Evolutionary conservation across 129 eudicot species (phyloP).

Genomic region (Chrysanthemum lavandulifolium): DNA sequence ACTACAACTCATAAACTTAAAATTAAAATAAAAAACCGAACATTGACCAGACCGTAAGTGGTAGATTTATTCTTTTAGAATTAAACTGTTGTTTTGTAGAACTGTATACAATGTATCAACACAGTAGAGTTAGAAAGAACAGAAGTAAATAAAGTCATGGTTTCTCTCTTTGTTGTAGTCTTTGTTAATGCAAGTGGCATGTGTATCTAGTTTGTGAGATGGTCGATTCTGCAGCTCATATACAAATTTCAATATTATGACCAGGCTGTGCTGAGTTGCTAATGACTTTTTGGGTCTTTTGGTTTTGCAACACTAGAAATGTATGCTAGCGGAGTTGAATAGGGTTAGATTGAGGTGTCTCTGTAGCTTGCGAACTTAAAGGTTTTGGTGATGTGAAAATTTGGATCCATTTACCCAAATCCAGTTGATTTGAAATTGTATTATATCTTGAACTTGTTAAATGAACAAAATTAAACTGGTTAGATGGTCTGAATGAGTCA

Average conservation of each 20-base stretch:
- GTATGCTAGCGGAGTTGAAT: too few relatives aligned
- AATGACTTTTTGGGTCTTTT: not conserved
- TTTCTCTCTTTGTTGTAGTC: not conserved
- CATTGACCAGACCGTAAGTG: slow-evolving; percentile 42
- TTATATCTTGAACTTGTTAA: too few relatives aligned
- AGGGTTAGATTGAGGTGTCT: too few relatives aligned
- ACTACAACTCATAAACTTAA: slow-evolving; percentile 55
- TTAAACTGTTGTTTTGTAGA: slow-evolving; percentile 26
- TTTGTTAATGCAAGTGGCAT: not conserved
- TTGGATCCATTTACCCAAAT: too few relatives aligned
- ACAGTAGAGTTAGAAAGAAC: slow-evolving; percentile 9
- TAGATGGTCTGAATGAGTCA: too few relatives aligned
- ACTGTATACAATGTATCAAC: slow-evolving; percentile 22
- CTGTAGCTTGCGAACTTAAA: too few relatives aligned
- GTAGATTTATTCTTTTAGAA: slow-evolving; percentile 26
- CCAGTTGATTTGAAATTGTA: too few relatives aligned
- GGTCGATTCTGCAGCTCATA: not conserved
- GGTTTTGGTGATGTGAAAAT: too few relatives aligned
- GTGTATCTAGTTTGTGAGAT: not conserved
- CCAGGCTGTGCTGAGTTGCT: not conserved
- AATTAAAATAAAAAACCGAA: slow-evolving; percentile 67
- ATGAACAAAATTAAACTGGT: too few relatives aligned
- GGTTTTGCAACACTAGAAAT: too few relatives aligned
- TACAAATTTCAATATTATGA: not conserved
- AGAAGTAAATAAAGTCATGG: slow-evolving; percentile 9